Conservation (phyloP, 805 yeast genomes). For the Saccharomyces jurei region DNA sequence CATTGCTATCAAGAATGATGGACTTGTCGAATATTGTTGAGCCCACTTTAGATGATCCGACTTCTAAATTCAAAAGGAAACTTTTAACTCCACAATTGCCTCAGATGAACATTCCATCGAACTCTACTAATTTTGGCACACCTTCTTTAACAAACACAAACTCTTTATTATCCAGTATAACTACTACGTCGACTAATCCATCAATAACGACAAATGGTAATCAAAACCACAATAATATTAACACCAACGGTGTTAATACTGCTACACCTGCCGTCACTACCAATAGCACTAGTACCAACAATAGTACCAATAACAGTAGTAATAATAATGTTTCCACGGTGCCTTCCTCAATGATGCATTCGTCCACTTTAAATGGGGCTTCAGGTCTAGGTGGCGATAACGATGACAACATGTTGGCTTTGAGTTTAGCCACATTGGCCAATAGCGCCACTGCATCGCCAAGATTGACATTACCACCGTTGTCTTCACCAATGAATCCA, state of each 20-base stretch:
- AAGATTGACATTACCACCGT: constrained; percentile 14
- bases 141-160: background rate
- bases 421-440: constrained; percentile 22
- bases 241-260: background rate
- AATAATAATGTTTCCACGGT: background rate
- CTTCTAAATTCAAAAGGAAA: constrained; percentile 16
- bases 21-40: constrained; percentile 21
- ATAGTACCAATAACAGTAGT: background rate
- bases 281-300: constrained; percentile 1
- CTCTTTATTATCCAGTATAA: background rate
- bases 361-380: constrained; percentile 7
- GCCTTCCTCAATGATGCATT: background rate
- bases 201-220: constrained; percentile 1
- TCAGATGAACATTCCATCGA: background rate
- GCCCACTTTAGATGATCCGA: constrained; percentile 22
- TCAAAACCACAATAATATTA: background rate
- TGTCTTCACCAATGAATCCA: constrained; percentile 11
- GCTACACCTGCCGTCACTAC: background rate
- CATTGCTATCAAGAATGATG: constrained; percentile 21
- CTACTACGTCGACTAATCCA: background rate
- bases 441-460: constrained; percentile 21
- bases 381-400: constrained; percentile 8
- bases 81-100: constrained; percentile 6
- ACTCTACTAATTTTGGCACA: background rate
- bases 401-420: constrained; percentile 22